Conservation (phyloP, 805 yeast species). For the Yarrowia keelungensis region DNA sequence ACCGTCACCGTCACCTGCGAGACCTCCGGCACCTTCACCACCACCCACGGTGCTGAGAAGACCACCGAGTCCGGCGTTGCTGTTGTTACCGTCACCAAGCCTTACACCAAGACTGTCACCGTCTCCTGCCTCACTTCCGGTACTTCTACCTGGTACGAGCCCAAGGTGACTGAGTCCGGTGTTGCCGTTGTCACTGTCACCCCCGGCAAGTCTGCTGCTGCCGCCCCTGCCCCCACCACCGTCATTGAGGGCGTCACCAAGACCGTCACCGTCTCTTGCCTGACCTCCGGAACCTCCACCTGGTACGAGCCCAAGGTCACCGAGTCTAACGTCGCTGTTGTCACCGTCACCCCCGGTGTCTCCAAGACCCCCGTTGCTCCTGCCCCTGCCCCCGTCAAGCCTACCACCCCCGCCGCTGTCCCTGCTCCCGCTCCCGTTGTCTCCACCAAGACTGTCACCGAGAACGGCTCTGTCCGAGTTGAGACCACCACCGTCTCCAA, state of each 20-base stretch:
- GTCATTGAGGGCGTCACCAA: slow-evolving; percentile 21
- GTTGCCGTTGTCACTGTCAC: slow-evolving; percentile 22
- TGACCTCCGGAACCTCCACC: slow-evolving; percentile 18
- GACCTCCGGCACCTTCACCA: slow-evolving; percentile 12
- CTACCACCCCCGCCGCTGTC: background rate
- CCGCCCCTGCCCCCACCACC: background rate
- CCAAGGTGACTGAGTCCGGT: slow-evolving; percentile 20
- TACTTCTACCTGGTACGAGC: slow-evolving; percentile 22
- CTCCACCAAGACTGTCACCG: slow-evolving; percentile 8
- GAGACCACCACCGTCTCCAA: slow-evolving; percentile 5
- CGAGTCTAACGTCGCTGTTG: slow-evolving; percentile 1
- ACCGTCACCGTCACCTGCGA: slow-evolving; percentile 29
- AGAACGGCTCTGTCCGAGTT: slow-evolving; percentile 3
- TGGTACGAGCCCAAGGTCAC: slow-evolving; percentile 35
- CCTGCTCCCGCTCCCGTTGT: background rate
- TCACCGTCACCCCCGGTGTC: slow-evolving; percentile 17
- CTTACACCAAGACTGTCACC: slow-evolving; percentile 19
- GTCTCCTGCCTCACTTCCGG: slow-evolving; percentile 29
- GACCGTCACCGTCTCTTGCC: slow-evolving; percentile 24
- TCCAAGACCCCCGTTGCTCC: slow-evolving; percentile 6
- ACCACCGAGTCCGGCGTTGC: slow-evolving; percentile 28
- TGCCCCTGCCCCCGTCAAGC: background rate
- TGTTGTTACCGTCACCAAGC: slow-evolving; percentile 12
- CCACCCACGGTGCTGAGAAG: background rate
- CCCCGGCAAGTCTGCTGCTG: slow-evolving; percentile 8